Base-by-base conservation (phyloP, 495 filamentous ascomycete genomes). In the Neohortaea acidophila region DNA sequence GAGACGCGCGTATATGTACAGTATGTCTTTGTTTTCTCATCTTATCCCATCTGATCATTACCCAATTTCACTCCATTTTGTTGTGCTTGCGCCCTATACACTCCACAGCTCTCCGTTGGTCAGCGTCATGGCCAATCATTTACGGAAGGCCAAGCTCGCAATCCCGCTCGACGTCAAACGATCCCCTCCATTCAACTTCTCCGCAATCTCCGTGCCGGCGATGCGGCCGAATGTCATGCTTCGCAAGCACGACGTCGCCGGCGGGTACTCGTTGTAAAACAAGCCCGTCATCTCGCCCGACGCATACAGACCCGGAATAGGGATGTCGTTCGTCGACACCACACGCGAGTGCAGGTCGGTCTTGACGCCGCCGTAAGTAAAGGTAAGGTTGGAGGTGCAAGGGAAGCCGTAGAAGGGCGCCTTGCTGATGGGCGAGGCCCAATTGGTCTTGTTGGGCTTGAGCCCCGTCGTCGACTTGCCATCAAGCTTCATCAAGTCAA, bases 401-500 rank as follows among this genome's bases (percentile, higher is more conserved):
- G 26, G 36, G 24, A 36, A 52, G 19, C 49, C 49, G 27, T 46
- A 52, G 36, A 45, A 52, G 0, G 45, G 49, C n/a, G 35, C 37
- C 27, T 41, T 49, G 2, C 15, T 21, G 37, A 52, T 48, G 19
- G 40, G 37, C 12, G 42, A 45, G 12, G 51, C 51, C 51, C 51
- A 54, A 23, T 54, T 54, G 1, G 44, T 49, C 45, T 54, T 54
- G 35, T 54, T 49, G 12, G 41, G 45, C 14, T 17, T 19, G 8
- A 54, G 36, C 3, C 51, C 51, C 0, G 34, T 38, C 3, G 48
- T 51, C 7, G 48, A 31, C 33, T 54, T 54, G 13, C 44, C 49
- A 35, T 54, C 49, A 10, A 54, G 38, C 45, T 45, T 52, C 48
- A 54, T 48, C 22, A 54, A 28, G 26, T 52, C 49, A 20, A 52